Conservation (phyloP, 441 rosid genomes). For the Jatropha podagrica region DNA sequence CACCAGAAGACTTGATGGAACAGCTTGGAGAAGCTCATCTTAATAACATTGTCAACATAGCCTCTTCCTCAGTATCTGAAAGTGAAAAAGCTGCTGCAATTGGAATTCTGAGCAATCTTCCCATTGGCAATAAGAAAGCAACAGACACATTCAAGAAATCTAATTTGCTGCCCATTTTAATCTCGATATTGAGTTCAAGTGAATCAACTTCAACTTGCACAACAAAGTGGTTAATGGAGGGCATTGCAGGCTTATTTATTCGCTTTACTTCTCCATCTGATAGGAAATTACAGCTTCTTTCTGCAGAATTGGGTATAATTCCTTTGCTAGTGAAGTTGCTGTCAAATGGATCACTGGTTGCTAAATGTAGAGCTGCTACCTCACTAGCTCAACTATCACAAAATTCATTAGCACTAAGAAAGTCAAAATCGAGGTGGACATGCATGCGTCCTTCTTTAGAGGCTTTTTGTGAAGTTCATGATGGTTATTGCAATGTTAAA, state of each 20-base stretch:
- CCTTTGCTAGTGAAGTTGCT: conserved; percentile 57
- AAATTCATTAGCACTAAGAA: conserved; percentile 46
- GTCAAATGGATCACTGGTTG: conserved; percentile 40
- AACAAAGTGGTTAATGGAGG: conserved; percentile 36
- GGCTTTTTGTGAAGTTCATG: conserved; percentile 54
- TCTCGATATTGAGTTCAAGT: conserved; percentile 33
- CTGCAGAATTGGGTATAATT: conserved; percentile 57
- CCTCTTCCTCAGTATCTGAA: conserved; percentile 36
- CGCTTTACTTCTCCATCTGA: conserved; percentile 60
- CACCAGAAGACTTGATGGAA: conserved; percentile 48
- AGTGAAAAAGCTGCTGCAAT: conserved; percentile 54
- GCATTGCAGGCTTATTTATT: conserved; percentile 46
- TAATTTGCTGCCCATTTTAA: conserved; percentile 45
- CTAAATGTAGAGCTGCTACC: conserved; percentile 52
- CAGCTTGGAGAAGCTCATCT: conserved; percentile 51
- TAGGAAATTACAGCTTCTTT: conserved; percentile 52
- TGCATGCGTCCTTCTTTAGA: conserved; percentile 44
- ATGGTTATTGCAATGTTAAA: conserved; percentile 47
- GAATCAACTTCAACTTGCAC: conserved; percentile 21
- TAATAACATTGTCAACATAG: conserved; percentile 34
- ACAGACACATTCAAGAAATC: conserved; percentile 44
- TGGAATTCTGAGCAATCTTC: conserved; percentile 59
- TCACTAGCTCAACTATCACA: conserved; percentile 63
- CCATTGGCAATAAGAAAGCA: conserved; percentile 42
- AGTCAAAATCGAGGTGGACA: conserved; percentile 45